A percentile compares a stretch with the other conserved stretches of the same genome.
Evolutionary conservation across 305 asterid species (phyloP).

Genomic region (Fraxinus dipetala): DNA sequence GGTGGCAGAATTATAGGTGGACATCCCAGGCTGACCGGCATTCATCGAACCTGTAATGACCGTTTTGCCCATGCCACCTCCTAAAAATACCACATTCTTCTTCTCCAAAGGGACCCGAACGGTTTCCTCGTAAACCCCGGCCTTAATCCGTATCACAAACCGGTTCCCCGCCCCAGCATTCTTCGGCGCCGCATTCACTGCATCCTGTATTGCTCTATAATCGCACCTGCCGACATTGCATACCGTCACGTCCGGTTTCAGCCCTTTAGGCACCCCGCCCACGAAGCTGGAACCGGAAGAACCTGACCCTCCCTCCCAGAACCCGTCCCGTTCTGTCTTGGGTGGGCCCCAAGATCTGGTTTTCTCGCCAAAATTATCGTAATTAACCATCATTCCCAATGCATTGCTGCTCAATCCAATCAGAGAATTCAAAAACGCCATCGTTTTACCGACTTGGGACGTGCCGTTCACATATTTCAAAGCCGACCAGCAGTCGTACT

Average conservation of each 20-base stretch:
- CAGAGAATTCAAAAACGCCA: slow-evolving; percentile 39
- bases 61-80: slow-evolving; percentile 58
- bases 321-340: slow-evolving; percentile 38
- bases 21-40: slow-evolving; percentile 39
- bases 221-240: slow-evolving; percentile 41
- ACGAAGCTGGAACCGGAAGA: not conserved
- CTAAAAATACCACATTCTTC: slow-evolving; percentile 53
- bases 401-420: slow-evolving; percentile 38
- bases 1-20: slow-evolving; percentile 39
- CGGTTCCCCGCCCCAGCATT: slow-evolving; percentile 13
- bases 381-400: slow-evolving; percentile 49
- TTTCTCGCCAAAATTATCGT: slow-evolving; percentile 43
- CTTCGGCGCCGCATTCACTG: slow-evolving; percentile 51
- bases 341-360: slow-evolving; percentile 39
- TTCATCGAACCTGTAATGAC: slow-evolving; percentile 49
- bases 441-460: slow-evolving; percentile 34
- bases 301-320: slow-evolving; percentile 34
- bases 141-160: slow-evolving; percentile 52
- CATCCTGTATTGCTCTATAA: slow-evolving; percentile 53
- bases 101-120: slow-evolving; percentile 48
- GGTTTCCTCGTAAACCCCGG: slow-evolving; percentile 48
- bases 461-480: slow-evolving; percentile 61
- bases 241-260: slow-evolving; percentile 54
- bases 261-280: slow-evolving; percentile 40
- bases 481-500: slow-evolving; percentile 56